Base-by-base conservation (phyloP, 164 flowering plant species). In the Annona squamosa region DNA sequence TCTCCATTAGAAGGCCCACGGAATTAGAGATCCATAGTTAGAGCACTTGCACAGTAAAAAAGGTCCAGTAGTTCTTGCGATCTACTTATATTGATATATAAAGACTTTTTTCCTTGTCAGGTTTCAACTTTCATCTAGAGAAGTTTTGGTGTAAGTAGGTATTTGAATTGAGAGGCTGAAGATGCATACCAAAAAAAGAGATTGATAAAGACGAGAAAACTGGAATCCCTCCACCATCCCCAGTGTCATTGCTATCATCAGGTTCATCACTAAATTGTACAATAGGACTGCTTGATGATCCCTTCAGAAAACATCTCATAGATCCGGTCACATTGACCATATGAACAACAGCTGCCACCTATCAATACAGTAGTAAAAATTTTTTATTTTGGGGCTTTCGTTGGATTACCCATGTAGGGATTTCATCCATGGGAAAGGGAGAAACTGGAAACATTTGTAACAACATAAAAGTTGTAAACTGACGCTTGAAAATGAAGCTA, bases 201-300 rank as follows among this genome's bases (percentile, higher is more conserved):
- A 90, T 76, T 46, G 91, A 72, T 86, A 71, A 84, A 74, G 83
- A 88, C 68, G 74, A 66, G 77, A 82, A 91, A 70, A 88, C 91
- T 44, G 94, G 87, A 26, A 85, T 75, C 4, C 91, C 95, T 46
- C 89, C 92, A 75, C 92, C 84, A 75, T 90, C 98, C 62, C 96
- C 97, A 73, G 70, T 10, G 72, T 91, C 95, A 80, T 78, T 79
- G 19, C 57, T 63, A 71, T 84, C 81, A 64, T 82, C 87, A 7
- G 85, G 75, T 69, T 46, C 56, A 67, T 63, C 71, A 71, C 89
- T 84, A 83, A 89, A 93, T 71, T 87, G 88, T 69, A 85, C 68
- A 59, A 89, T 70, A 41, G 91, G 79, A 79, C 88, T 86, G 73
- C 72, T 72, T 68, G 75, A 79, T 48, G 86, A 56, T 19, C 88